A percentile compares a stretch with the other conserved stretches of the same genome.
Conservation (phyloP, 2,329 filamentous ascomycete species). For the Cladosporium sp. region DNA sequence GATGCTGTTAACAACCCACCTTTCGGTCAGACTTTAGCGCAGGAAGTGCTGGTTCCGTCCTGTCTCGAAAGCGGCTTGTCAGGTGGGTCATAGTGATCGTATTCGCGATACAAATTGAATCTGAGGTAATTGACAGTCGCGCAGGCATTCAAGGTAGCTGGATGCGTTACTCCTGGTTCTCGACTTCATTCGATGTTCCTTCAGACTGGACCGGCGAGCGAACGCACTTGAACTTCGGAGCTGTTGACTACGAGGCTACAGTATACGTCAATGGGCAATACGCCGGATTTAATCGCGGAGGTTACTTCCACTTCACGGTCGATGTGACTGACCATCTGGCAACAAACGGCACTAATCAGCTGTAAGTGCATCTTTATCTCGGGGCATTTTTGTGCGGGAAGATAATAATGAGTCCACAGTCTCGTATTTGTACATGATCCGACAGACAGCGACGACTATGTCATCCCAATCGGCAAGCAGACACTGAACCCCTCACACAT, state of each 20-base stretch:
- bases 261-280: constrained; percentile 51
- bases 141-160: constrained; percentile 24
- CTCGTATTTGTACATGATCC: constrained; percentile 63
- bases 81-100: constrained; percentile 27
- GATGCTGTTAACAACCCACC: constrained; percentile 39
- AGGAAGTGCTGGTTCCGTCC: constrained; percentile 49
- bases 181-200: constrained; percentile 48
- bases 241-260: constrained; percentile 57
- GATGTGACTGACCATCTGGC: constrained; percentile 59
- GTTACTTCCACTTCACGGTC: constrained; percentile 54
- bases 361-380: constrained; percentile 45
- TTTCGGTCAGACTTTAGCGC: constrained; percentile 38
- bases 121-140: background rate
- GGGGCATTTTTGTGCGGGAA: no score
- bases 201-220: constrained; percentile 41
- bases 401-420: constrained; percentile 35
- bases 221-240: constrained; percentile 53
- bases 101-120: background rate
- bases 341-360: constrained; percentile 58
- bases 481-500: constrained; percentile 58
- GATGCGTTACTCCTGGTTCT: constrained; percentile 32
- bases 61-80: constrained; percentile 53
- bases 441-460: constrained; percentile 50
- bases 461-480: constrained; percentile 55
- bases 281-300: constrained; percentile 52